Conservation (phyloP, 495 filamentous ascomycete genomes). For the Trypethelium eluteriae region DNA sequence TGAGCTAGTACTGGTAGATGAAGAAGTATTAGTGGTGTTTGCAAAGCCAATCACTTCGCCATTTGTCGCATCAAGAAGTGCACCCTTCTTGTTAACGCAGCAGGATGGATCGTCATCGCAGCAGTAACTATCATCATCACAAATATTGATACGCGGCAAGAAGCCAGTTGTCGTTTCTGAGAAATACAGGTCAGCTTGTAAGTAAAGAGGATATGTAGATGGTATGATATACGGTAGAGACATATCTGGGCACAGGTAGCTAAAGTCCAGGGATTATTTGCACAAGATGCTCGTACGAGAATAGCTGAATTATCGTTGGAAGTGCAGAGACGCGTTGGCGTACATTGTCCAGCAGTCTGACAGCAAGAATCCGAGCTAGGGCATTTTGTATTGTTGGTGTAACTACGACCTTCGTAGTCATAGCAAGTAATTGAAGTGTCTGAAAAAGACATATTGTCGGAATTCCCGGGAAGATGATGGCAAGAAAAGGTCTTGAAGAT, state of each 20-base stretch:
- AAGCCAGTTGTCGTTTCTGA: constrained; percentile 14
- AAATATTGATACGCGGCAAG: constrained; percentile 27
- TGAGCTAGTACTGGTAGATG: neutral
- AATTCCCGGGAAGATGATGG: neutral
- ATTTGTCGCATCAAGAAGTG: constrained; percentile 25
- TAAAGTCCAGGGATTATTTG: constrained; percentile 20
- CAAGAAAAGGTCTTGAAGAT: neutral
- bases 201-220: neutral
- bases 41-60: constrained; percentile 16
- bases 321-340: neutral
- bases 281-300: constrained; percentile 27
- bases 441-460: neutral
- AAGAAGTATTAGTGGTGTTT: neutral
- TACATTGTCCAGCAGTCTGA: neutral
- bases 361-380: neutral
- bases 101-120: constrained; percentile 29
- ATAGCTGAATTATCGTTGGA: neutral
- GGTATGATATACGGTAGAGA: constrained; percentile 27
- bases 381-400: neutral
- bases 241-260: constrained; percentile 29
- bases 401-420: neutral
- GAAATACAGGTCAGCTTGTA: neutral
- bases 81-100: constrained; percentile 24
- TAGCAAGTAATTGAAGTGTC: neutral
- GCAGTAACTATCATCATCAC: constrained; percentile 29